Evolutionary conservation across 2,329 filamentous ascomycete species (phyloP).

Genomic region (Leptographium wingfieldii): DNA sequence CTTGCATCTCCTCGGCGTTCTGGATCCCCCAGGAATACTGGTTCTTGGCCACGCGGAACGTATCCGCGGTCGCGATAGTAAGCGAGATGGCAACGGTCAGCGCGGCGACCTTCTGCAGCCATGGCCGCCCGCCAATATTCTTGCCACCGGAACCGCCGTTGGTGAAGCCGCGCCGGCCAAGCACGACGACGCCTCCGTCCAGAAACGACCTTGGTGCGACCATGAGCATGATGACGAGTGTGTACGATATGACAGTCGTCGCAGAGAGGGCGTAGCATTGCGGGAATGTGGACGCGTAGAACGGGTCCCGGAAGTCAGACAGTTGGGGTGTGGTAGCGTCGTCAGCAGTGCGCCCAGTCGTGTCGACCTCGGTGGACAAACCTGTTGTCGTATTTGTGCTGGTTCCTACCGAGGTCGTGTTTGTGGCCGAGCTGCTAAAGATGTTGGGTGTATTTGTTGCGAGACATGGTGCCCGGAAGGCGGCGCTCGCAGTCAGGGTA

Average conservation of each 20-base stretch:
- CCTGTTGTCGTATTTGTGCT: constrained; percentile 9
- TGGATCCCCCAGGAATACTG: constrained; percentile 73
- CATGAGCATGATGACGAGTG: constrained; percentile 85
- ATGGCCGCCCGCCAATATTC: constrained; percentile 81
- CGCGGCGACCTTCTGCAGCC: constrained; percentile 76
- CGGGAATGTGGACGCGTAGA: constrained; percentile 87
- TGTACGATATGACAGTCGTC: constrained; percentile 81
- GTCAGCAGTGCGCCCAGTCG: constrained; percentile 6
- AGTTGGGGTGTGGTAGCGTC: constrained; percentile 25
- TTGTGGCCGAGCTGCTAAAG: constrained; percentile 19
- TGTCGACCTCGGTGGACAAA: neutral
- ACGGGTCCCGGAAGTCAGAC: constrained; percentile 67
- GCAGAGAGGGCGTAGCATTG: constrained; percentile 88
- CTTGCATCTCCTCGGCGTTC: constrained; percentile 64
- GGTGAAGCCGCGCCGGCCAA: constrained; percentile 74
- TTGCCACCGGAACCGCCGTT: constrained; percentile 67
- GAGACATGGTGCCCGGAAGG: constrained; percentile 47
- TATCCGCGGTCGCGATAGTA: constrained; percentile 86
- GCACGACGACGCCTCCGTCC: constrained; percentile 69
- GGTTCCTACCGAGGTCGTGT: constrained; percentile 12
- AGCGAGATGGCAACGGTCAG: constrained; percentile 69
- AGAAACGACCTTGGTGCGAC: constrained; percentile 92
- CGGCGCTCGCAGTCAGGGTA: constrained; percentile 44
- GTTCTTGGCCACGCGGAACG: constrained; percentile 67
- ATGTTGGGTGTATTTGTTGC: constrained; percentile 27